Evolutionary conservation across 352 stramenopile genomes (phyloP).

Genomic region (Phytopythium chamaehyphon): DNA sequence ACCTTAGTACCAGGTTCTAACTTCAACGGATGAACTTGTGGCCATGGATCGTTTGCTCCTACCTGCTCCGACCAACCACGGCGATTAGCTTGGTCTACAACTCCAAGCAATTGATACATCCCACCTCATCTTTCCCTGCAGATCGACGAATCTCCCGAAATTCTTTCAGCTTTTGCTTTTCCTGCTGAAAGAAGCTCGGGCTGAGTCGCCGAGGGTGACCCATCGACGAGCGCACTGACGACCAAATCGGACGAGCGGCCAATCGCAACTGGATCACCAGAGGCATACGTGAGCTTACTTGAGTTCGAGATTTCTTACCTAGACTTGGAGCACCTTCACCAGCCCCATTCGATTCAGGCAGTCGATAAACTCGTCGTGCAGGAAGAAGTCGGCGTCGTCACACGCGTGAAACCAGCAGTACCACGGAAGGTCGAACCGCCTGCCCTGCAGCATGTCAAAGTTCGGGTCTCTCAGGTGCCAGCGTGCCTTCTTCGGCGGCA

Average conservation of each 20-base stretch:
- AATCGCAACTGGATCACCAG: constrained; percentile 27
- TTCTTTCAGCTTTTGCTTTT: constrained; percentile 62
- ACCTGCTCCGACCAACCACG: not conserved
- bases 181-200: constrained; percentile 53
- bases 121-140: constrained; percentile 7
- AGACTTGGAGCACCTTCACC: constrained; percentile 30
- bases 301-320: not conserved
- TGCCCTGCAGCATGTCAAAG: constrained; percentile 11
- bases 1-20: constrained; percentile 20
- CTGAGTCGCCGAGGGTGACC: constrained; percentile 66
- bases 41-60: not conserved
- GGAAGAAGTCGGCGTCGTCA: constrained; percentile 63
- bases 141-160: constrained; percentile 43
- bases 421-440: constrained; percentile 57
- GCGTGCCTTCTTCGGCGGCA: constrained; percentile 3
- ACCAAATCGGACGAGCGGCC: constrained; percentile 65
- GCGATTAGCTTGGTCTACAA: not conserved
- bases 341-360: constrained; percentile 66
- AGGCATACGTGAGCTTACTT: not conserved
- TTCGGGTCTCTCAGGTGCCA: constrained; percentile 10
- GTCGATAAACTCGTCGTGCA: constrained; percentile 74
- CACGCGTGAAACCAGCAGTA: constrained; percentile 70
- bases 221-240: constrained; percentile 72
- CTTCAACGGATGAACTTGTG: constrained; percentile 4
- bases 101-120: not conserved